Evolutionary conservation across 2,329 filamentous ascomycete genomes (phyloP), one percentile per base, ranked within the genome.

Genomic region (Xylariales sp.): DNA sequence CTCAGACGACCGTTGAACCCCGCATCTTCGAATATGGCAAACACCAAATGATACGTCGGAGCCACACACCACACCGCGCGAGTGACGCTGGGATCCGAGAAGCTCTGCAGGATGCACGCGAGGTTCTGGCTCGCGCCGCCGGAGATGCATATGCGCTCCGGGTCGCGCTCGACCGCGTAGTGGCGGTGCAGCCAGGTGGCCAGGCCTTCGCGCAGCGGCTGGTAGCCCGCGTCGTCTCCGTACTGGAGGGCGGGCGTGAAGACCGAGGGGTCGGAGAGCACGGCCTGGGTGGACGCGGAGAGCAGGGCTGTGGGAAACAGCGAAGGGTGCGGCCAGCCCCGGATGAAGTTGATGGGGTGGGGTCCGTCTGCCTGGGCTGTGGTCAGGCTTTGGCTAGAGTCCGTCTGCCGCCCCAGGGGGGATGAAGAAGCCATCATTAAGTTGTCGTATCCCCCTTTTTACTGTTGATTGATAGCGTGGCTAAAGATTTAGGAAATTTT

Each of bases 201-300:
- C 24, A 95, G 63, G 28, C 77, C 72, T 43, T 77, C 67, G 12
- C 88, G 75, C 25, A 93, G 68, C n/a, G 80, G 79, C 44, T 72
- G 63, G 52, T 84, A 84, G 19, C 90, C 90, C 29, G 77, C 66
- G 57, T 94, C 87, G 0, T 88, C 82, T 0, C 84, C 90, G 54
- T 95, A 95, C 41, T 82, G 72, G 25, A 95, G 71, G n/a, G 74
- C 83, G 1, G 81, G 76, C 3, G 71, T 65, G 40, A 73, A 77
- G 40, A 83, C 63, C 7, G 61, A 54, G 7, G 78, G 73, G 52
- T 83, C 68, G 12, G 75, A 68, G 33, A 94, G 72, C 7, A 81
- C 76, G 37, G 67, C 65, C 41, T 73, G 64, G 40, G 83, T 69
- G 18, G 86, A 83, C 19, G 65, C 61, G 24, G 75, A 69, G 40